Conservation (phyloP, 768 basidiomycete genomes). For the Phaeolepiota aurea region DNA sequence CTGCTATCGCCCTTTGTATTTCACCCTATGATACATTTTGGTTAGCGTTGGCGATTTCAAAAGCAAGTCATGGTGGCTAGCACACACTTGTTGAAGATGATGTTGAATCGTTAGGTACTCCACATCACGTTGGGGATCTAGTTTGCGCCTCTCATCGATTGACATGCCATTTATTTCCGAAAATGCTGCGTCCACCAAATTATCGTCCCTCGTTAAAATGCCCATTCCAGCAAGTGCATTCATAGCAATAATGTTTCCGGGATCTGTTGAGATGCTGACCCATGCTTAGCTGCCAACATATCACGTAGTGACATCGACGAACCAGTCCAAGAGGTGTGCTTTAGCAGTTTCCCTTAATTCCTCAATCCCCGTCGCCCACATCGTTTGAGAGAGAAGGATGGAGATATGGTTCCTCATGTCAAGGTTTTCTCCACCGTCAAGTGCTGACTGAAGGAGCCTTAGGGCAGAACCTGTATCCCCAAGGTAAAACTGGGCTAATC, state of each 20-base stretch:
- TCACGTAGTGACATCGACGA: no score
- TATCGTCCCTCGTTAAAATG: slow-evolving; percentile 69
- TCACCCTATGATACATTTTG: slow-evolving; percentile 37
- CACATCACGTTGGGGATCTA: slow-evolving; percentile 67
- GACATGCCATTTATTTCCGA: slow-evolving; percentile 72
- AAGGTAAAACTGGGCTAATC: slow-evolving; percentile 61
- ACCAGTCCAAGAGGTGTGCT: slow-evolving; percentile 78
- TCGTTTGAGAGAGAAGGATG: slow-evolving; percentile 73
- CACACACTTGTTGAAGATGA: slow-evolving; percentile 60
- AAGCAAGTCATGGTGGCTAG: background rate
- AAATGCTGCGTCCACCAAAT: slow-evolving; percentile 77
- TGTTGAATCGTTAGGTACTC: slow-evolving; percentile 67
- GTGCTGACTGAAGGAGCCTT: slow-evolving; percentile 55
- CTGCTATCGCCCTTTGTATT: slow-evolving; percentile 34
- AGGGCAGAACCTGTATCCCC: slow-evolving; percentile 58
- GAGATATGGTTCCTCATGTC: slow-evolving; percentile 57
- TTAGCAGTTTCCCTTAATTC: slow-evolving; percentile 77
- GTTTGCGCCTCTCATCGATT: slow-evolving; percentile 48
- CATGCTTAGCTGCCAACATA: no score
- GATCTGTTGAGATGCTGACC: slow-evolving; percentile 64
- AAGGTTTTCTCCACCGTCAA: slow-evolving; percentile 41
- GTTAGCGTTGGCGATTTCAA: background rate
- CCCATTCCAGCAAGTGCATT: slow-evolving; percentile 87
- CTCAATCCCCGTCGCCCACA: slow-evolving; percentile 76
- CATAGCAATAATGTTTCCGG: slow-evolving; percentile 75